Percentiles rank a stretch among this genome's conserved stretches.
These are phyloP conservation scores for Papiliotrema fonsecae DNA, from an alignment of 1,284 basidiomycete species.

Conservation along the genomic window DNA sequence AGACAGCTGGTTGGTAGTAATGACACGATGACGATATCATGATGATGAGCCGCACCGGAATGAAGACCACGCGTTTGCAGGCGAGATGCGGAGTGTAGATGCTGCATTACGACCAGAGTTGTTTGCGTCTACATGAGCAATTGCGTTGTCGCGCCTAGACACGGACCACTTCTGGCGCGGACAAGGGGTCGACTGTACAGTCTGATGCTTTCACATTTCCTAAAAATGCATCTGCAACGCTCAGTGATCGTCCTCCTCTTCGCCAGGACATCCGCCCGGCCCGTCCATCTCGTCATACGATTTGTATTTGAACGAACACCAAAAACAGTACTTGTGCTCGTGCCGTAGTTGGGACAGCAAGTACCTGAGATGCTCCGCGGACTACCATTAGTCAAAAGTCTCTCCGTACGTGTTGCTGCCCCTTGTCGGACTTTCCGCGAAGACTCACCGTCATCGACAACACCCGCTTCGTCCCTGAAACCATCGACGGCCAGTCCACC, in stretches of 20 bases:
- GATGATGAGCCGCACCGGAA: too few species aligned
- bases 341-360: constrained; percentile 39
- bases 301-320: constrained; percentile 41
- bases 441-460: constrained; percentile 43
- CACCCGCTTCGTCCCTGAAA: constrained; percentile 39
- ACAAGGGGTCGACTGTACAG: too few species aligned
- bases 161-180: too few species aligned
- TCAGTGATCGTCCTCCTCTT: constrained; percentile 48
- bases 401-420: not conserved
- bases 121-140: too few species aligned
- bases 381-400: constrained; percentile 13
- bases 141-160: too few species aligned
- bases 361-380: constrained; percentile 36
- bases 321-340: constrained; percentile 47
- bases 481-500: constrained; percentile 35
- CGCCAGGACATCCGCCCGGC: constrained; percentile 45
- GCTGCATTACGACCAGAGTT: too few species aligned
- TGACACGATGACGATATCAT: not conserved
- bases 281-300: constrained; percentile 45
- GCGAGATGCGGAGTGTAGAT: too few species aligned
- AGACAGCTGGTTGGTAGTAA: not conserved
- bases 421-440: not conserved
- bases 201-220: too few species aligned
- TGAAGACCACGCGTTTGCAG: too few species aligned
- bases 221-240: too few species aligned